Evolutionary conservation across 192 early-diverging fungal species (phyloP), one percentile per base, ranked within the genome.

Genomic region (Coemansia sp.): DNA sequence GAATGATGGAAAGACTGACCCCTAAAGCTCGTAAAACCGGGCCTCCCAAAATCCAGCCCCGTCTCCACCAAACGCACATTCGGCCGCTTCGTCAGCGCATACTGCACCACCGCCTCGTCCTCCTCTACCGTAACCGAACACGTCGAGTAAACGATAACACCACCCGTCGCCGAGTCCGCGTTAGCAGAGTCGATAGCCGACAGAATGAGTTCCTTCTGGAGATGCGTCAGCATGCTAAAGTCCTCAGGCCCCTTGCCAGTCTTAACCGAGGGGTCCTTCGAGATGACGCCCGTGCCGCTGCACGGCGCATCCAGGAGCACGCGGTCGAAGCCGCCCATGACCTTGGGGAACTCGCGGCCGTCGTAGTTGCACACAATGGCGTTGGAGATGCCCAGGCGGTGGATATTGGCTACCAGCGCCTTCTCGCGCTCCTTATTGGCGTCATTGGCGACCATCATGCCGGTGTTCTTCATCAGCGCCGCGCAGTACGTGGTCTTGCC

Each of bases 221-320:
- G 86, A 66, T 93, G 92, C 19, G 95, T 92, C 62, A 99, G 87
- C 77, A 95, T 88, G 53, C 85, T 87, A 78, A 99, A 97, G 73
- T 98, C 98, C 68, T 94, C 90, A 10, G 93, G 89, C 1, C 88
- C 87, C 84, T 99, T 99, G 88, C 95, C 98, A 29, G 92, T 84
- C 74, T 99, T 99, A 60, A 98, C 94, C 19, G 92, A 89, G 0
- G 92, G 90, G 81, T 99, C 98, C 75, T 99, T 99, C 69, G 96
- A 93, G 75, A 99, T 99, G 67, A 99, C 96, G 24, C 98, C 98
- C 0, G 98, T 99, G 62, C 98, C 98, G 61, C 88, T 90, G 86
- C 98, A 99, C n/a, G 98, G 98, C 0, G 98, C 95, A 80, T 99
- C 98, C 17, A 99, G 82, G 21, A 99, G 86, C 1, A 99, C 93